A percentile compares a stretch with the other conserved stretches of the same genome.
These are phyloP conservation scores for Tubosaeta sp. DNA, from an alignment of 768 basidiomycete species.

Conservation along the genomic window DNA sequence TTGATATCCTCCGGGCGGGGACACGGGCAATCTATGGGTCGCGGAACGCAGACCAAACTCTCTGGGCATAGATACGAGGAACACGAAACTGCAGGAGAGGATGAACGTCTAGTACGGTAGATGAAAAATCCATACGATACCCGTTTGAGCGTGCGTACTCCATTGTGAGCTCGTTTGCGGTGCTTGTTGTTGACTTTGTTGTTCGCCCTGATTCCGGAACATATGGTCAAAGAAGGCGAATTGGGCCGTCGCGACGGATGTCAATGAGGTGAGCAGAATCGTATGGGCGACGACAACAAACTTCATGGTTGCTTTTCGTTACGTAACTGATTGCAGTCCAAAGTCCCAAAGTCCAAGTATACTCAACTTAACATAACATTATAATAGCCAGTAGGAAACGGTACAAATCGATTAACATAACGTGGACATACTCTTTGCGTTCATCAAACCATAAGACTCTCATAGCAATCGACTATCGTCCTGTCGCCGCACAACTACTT, in stretches of 20 bases:
- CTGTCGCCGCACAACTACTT: not conserved
- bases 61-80: constrained; percentile 71
- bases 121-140: constrained; percentile 34
- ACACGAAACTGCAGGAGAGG: constrained; percentile 55
- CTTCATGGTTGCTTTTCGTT: constrained; percentile 11
- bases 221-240: constrained; percentile 79
- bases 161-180: constrained; percentile 52
- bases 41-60: constrained; percentile 60
- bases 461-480: not conserved
- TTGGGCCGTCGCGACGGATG: constrained; percentile 50
- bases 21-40: constrained; percentile 67
- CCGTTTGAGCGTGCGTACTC: constrained; percentile 59
- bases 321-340: not conserved
- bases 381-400: constrained; percentile 20
- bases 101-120: not conserved
- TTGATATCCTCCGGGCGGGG: constrained; percentile 73
- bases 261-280: constrained; percentile 17
- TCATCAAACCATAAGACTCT: constrained; percentile 2
- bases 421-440: constrained; percentile 23
- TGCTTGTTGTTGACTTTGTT: constrained; percentile 50
- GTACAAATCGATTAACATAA: constrained; percentile 32
- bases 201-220: constrained; percentile 52
- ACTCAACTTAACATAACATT: constrained; percentile 26
- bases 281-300: not conserved
- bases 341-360: too few species aligned